Base-by-base conservation (phyloP, 768 basidiomycete genomes). In the Tubosaeta brunneosetosa region DNA sequence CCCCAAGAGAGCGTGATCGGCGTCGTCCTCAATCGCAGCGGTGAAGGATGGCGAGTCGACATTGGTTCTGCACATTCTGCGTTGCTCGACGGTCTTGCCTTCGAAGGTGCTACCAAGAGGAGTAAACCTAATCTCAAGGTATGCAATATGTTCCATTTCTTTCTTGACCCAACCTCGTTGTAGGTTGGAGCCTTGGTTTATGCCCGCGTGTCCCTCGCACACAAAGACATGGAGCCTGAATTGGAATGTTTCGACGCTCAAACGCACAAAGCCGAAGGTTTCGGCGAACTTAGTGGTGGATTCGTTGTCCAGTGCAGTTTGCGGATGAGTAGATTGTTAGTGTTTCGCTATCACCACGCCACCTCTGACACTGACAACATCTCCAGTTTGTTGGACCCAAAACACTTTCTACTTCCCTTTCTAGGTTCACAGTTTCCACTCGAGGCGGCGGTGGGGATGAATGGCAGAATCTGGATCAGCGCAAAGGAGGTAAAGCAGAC, bases 141-240 rank as follows among this genome's bases (percentile, higher is more conserved):
- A 55, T 19, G 63, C 51, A 10, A 56, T 14, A 36, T 41, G n/a
- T 16, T 46, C 27, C 29, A 45, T 14, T 52, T 49, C 43, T 9
- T 41, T 34, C 44, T 40, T 36, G 38, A 49, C 56, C 58, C 9
- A 52, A 52, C 53, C 22, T 42, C 19, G 44, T 22, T 51, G 12
- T 58, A 97, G 95, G 85, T 97, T 43, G 95, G 95, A 27, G n/a
- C n/a, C 4, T 71, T 97, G 31, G 80, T 99, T 1, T 98, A 95
- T 67, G 93, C 93, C 0, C 83, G 94, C 25, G 86, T 99, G 29
- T 93, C 93, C 13, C 74, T 95, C 19, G 94, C 97, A 6, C 92
- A 94, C 64, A 90, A 93, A 63, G 94, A 98, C 67, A 94, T 97
- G 90, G 97, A 99, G 50, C 94, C 97, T 1, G 97, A 99, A 64